Base-by-base conservation (phyloP, 176 grass and related monocot genomes). In the Stipa capillata region DNA sequence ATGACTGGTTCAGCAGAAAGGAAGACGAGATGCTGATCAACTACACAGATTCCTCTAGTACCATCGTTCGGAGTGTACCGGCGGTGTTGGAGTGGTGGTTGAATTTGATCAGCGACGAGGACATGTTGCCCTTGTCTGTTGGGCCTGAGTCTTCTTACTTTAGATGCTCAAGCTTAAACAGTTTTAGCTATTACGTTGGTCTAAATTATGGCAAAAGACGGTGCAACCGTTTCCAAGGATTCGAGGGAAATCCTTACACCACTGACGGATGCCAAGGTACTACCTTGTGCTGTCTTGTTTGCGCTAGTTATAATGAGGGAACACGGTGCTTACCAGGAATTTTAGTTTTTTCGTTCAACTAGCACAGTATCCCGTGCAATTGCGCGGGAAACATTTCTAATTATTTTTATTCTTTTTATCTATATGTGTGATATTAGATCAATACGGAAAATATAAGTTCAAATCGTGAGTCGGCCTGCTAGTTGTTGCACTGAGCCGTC, bases 1-100 rank as follows among this genome's bases (percentile, higher is more conserved):
- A 78, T 7, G 82, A 60, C 3, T 84, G 82, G 82, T 84, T 84
- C 37, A 48, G 62, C 61, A 56, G 25, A 18, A 57, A 47, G 13
- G 60, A 84, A 62, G 14, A 24, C 5, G 20, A 56, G 13, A 84
- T 67, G 49, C 8, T 45, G 28, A 23, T 4, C 1, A 58, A 48
- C 37, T 76, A 36, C 27, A 68, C 25, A 49, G 0, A 31, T 27
- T 1, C 39, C n/a, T n/a, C n/a, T n/a, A 47, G 5, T 1, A n/a
- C 3, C 44, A 50, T 35, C 47, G 27, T 27, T 20, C 21, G 13
- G 45, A 76, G 25, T 50, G 34, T 51, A 43, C 53, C 35, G 34
- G 48, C 62, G 51, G 51, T 54, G 20, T 80, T 54, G n/a, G 51
- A 54, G 10, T 54, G 51, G n/a, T 54, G 7, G n/a, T n/a, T 54